Evolutionary conservation across 345 rosid genomes (phyloP), one percentile per base, ranked within the genome.

Genomic region (Syzygium aromaticum): DNA sequence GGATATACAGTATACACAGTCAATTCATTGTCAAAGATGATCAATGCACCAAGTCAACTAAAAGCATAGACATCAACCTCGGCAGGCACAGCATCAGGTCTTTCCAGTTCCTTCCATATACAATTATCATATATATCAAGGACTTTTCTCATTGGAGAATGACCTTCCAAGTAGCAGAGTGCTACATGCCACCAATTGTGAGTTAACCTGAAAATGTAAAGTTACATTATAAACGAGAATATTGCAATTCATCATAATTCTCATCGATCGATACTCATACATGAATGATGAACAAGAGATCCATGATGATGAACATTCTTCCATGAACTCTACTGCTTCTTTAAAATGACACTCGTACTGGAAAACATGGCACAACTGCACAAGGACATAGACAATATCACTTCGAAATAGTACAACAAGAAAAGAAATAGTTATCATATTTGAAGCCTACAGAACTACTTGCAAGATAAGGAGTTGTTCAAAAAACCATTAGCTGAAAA

Each of bases 181-280:
- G 99, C 97, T 84, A 95, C 92, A 84, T 96, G 99, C 99, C 99
- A 97, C 99, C 99, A 97, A 89, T 97, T 95, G 92, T 97, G 98
- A 51, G 98, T 97, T 77, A 91, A 90, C 96, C 99, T 97, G 84
- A 56, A 51, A 46, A 63, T 84, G 84, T 27, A 67, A 59, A 25
- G 43, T 11, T 21, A 53, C 25, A 73, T n/a, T 52, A 52, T 2
- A 38, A 52, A 33, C 11, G 25, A 11, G 27, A 52, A 86, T 51
- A n/a, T 27, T 33, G 46, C 16, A 13, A 19, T 33, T 73, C 28
- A 52, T 51, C 53, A 52, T 11, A 53, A 25, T 22, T 52, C 46
- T 77, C 52, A 40, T n/a, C 22, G 30, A 73, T 46, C 15, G 52
- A 90, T 59, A 64, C 85, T 28, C 91, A 85, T 93, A 97, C 99